phyloP scores from a whole-genome alignment of 441 rosid genomes.

The Corymbia calophylla region DNA sequence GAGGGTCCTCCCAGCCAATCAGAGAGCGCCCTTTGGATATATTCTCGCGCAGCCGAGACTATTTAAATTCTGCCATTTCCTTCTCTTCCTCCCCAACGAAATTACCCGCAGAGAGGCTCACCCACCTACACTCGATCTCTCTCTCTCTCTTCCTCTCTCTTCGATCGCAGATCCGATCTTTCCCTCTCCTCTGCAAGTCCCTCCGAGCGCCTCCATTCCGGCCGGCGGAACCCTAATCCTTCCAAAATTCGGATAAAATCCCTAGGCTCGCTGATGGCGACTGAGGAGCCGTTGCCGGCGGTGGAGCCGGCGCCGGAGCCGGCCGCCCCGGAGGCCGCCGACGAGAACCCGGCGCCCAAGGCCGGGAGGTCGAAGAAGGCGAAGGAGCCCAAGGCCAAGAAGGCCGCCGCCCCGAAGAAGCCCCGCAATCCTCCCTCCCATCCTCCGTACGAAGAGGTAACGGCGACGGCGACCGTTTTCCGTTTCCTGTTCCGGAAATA shows the following conservation, averaged over 20 bases:
- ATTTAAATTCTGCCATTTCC: slow-evolving; percentile 44
- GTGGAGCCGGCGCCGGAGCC: slow-evolving; percentile 21
- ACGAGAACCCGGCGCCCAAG: slow-evolving; percentile 30
- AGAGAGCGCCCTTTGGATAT: slow-evolving; percentile 26
- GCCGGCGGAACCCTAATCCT: neutral
- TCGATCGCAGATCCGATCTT: neutral
- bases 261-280: slow-evolving; percentile 23
- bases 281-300: slow-evolving; percentile 24
- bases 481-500: neutral
- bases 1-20: slow-evolving; percentile 39
- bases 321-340: slow-evolving; percentile 18
- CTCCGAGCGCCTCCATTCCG: neutral
- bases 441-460: slow-evolving; percentile 79
- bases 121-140: neutral
- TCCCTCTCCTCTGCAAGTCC: neutral
- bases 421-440: slow-evolving; percentile 36
- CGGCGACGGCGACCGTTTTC: neutral
- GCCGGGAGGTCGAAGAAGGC: slow-evolving; percentile 35
- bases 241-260: neutral
- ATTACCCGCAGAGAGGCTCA: neutral
- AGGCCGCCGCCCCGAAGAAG: slow-evolving; percentile 40
- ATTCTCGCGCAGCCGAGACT: slow-evolving; percentile 32
- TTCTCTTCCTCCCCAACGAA: slow-evolving; percentile 6
- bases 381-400: slow-evolving; percentile 54
- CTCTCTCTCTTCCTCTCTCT: neutral